Base-by-base conservation (phyloP, 2,329 filamentous ascomycete species). In the Ceratocystis cubensis region DNA sequence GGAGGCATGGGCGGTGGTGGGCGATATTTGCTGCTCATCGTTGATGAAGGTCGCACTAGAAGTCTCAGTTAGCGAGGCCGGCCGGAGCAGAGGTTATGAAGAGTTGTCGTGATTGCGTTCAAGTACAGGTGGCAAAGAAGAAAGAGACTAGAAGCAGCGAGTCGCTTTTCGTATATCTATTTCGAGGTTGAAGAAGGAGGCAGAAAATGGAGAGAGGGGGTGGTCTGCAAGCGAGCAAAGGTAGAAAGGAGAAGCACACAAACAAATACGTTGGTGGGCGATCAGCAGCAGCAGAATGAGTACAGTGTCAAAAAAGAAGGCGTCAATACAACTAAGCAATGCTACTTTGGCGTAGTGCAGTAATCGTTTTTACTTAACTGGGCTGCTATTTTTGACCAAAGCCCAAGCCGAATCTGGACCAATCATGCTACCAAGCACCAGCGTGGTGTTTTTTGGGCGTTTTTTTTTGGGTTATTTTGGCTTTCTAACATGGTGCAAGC, bases 11-110 rank as follows among this genome's bases (percentile, higher is more conserved):
- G 78, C 78, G 45, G 79, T 78, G 68, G 76, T 75, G 62, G 81
- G 81, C 69, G 82, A 83, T 71, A 81, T 74, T 71, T 81, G 80
- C 70, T 71, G 71, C 66, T 77, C 77, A 71, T 76, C 76, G 70
- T 74, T 73, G 71, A 69, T 70, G 61, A 65, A 66, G 76, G 75
- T 73, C 75, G 67, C 64, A 53, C 66, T 69, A 64, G 4, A 59
- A 46, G 41, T 66, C 37, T 46, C 57, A 63, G 45, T 46, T 8
- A 59, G 56, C 20, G 17, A 59, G 33, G 25, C 28, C n/a, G 15
- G n/a, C 17, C 10, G 25, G 48, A 7, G 22, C 48, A 59, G 8
- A 59, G 13, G 3, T 2, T 56, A 5, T 25, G 20, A 41, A 65
- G 53, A 57, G 56, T 53, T 25, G 57, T 25, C 10, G 71, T 82